Conservation (phyloP, 192 early-diverging fungal species). For the Pilaira anomala region DNA sequence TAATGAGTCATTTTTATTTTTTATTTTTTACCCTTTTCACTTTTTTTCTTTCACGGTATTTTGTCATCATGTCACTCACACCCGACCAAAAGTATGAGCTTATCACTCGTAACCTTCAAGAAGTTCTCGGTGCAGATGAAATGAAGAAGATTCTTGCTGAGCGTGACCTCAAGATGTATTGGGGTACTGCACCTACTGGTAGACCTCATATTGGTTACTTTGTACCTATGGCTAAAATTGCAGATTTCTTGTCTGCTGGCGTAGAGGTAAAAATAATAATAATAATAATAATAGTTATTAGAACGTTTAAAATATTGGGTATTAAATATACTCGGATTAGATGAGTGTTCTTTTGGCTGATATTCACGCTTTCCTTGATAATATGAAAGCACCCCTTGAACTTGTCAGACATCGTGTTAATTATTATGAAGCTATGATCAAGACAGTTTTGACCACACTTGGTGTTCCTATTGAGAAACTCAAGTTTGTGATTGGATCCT, state of each 20-base stretch:
- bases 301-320: slow-evolving; percentile 5
- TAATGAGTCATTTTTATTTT: slow-evolving; percentile 1
- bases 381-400: slow-evolving; percentile 95
- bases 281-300: no score
- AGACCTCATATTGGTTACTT: slow-evolving; percentile 97
- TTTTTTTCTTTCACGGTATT: not conserved
- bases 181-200: slow-evolving; percentile 97
- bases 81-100: slow-evolving; percentile 72
- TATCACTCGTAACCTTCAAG: slow-evolving; percentile 92
- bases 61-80: slow-evolving; percentile 38
- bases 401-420: slow-evolving; percentile 81
- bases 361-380: slow-evolving; percentile 97
- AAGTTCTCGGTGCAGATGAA: slow-evolving; percentile 85
- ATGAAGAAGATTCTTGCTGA: slow-evolving; percentile 82
- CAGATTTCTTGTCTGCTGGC: slow-evolving; percentile 90
- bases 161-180: slow-evolving; percentile 92
- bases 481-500: slow-evolving; percentile 86
- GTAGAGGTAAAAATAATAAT: slow-evolving; percentile 62
- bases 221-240: slow-evolving; percentile 96
- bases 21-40: not conserved
- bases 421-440: slow-evolving; percentile 93
- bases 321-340: no score
- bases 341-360: slow-evolving; percentile 91
- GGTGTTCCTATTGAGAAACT: slow-evolving; percentile 92
- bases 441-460: slow-evolving; percentile 86